Evolutionary conservation across 2,329 filamentous ascomycete genomes (phyloP).

Genomic region (Emergomyces africanus): DNA sequence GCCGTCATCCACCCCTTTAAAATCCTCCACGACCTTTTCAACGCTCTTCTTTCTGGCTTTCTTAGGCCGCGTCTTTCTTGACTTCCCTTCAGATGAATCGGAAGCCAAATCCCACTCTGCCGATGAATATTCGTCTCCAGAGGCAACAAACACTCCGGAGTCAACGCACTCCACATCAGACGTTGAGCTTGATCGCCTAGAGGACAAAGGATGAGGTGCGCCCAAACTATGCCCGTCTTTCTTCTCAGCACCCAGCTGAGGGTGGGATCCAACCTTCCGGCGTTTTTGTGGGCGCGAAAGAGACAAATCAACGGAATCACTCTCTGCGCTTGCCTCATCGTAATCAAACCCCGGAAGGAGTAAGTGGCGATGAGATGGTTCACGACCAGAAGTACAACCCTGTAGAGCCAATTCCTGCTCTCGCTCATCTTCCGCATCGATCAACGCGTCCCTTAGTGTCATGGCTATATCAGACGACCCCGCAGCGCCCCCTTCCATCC

Average conservation of each 20-base stretch:
- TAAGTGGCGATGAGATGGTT: constrained; percentile 58
- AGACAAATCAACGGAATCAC: constrained; percentile 16
- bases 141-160: constrained; percentile 9
- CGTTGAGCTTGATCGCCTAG: constrained; percentile 16
- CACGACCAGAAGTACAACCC: constrained; percentile 22
- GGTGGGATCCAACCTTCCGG: constrained; percentile 18
- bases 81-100: constrained; percentile 11
- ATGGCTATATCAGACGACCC: constrained; percentile 28
- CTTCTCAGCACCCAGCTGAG: too few relatives aligned
- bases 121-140: constrained; percentile 11
- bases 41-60: constrained; percentile 19
- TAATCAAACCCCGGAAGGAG: constrained; percentile 60
- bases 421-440: constrained; percentile 66
- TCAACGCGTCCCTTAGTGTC: constrained; percentile 61
- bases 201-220: constrained; percentile 2
- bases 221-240: not conserved
- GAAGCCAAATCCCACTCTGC: constrained; percentile 7
- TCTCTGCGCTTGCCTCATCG: constrained; percentile 25
- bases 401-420: constrained; percentile 39
- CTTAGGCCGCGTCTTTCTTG: constrained; percentile 19
- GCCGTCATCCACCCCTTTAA: constrained; percentile 69
- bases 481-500: constrained; percentile 46
- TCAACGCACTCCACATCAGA: constrained; percentile 24
- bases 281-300: constrained; percentile 21
- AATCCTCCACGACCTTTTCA: constrained; percentile 39